Conservation (phyloP, 2,329 filamentous ascomycete genomes). For the Penicillium crustosum region DNA sequence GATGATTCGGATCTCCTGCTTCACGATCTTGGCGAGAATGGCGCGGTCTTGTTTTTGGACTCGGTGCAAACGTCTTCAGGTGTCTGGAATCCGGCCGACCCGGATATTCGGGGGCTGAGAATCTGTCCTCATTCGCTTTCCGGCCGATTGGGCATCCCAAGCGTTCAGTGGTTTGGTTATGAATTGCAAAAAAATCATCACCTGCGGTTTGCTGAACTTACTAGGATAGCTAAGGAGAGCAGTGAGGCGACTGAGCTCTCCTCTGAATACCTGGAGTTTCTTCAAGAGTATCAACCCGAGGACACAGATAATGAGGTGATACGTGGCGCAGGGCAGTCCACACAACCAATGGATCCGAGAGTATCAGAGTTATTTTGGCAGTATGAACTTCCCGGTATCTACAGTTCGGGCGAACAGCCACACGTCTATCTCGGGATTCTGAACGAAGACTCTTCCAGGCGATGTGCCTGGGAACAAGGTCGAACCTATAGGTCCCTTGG, state of each 20-base stretch:
- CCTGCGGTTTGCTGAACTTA: conserved; percentile 30
- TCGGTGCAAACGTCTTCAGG: conserved; percentile 53
- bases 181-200: conserved; percentile 37
- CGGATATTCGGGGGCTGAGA: conserved; percentile 34
- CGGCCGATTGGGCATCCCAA: conserved; percentile 34
- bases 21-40: conserved; percentile 63
- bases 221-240: conserved; percentile 32
- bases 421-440: conserved; percentile 66
- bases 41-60: conserved; percentile 66
- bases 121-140: conserved; percentile 41
- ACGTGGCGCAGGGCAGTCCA: neutral
- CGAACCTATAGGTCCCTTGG: conserved; percentile 53
- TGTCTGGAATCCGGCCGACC: conserved; percentile 11
- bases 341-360: conserved; percentile 47
- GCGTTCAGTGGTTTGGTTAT: conserved; percentile 42
- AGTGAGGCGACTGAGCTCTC: conserved; percentile 14
- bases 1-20: conserved; percentile 85
- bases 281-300: conserved; percentile 37
- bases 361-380: conserved; percentile 54
- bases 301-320: neutral
- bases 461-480: conserved; percentile 59
- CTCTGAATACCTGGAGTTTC: conserved; percentile 32
- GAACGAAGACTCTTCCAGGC: conserved; percentile 56
- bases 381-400: conserved; percentile 29
- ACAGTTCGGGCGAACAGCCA: conserved; percentile 22